These are phyloP conservation scores for Geotrichum reessii DNA, from an alignment of 1,139 yeast species.

Conservation along the genomic window DNA sequence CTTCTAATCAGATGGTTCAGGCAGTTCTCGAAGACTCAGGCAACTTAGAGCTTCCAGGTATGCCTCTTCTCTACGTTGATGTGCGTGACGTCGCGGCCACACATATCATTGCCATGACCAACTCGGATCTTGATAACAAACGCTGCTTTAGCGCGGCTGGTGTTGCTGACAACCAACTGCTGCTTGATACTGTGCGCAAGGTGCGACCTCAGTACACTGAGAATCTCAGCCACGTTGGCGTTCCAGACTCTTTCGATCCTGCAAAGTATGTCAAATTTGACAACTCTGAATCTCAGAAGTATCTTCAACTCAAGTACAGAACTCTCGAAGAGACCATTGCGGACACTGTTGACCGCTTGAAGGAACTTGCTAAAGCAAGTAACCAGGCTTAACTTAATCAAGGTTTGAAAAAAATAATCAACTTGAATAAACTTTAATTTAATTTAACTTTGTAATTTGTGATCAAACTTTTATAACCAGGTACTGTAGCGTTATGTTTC, in stretches of 20 bases:
- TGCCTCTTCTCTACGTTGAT: conserved; percentile 11
- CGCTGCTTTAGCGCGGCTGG: conserved; percentile 39
- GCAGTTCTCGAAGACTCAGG: conserved; percentile 19
- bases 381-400: neutral
- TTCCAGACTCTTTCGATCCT: conserved; percentile 1
- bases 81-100: conserved; percentile 18
- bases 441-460: neutral
- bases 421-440: neutral
- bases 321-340: conserved; percentile 23
- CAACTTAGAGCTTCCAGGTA: neutral
- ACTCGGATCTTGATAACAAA: conserved; percentile 33
- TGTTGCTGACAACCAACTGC: conserved; percentile 31
- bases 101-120: conserved; percentile 21
- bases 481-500: no score
- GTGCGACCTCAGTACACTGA: conserved; percentile 13
- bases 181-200: conserved; percentile 36
- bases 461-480: no score
- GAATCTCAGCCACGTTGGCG: neutral
- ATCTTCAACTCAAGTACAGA: conserved; percentile 25
- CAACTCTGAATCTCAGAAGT: conserved; percentile 20
- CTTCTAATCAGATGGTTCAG: conserved; percentile 22
- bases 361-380: conserved; percentile 8
- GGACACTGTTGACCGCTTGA: conserved; percentile 23
- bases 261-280: conserved; percentile 17
- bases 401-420: neutral